phyloP scores from a whole-genome alignment of 805 yeast species.

The Starmera pachycereana region DNA sequence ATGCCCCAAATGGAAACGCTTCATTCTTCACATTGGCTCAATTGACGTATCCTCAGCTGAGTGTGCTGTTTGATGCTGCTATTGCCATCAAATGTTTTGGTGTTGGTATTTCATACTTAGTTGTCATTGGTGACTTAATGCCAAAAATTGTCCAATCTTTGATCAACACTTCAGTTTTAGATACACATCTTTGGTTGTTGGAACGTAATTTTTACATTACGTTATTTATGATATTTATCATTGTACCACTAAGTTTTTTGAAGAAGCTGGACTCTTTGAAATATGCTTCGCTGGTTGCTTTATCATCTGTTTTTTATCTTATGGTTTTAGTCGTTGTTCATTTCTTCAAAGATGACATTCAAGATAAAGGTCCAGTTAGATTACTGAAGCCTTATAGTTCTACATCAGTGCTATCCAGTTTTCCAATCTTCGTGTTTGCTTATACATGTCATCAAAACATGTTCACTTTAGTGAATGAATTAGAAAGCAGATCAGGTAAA shows the following conservation, averaged over 20 bases:
- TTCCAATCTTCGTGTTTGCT: conserved; percentile 91
- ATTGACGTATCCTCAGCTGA: conserved; percentile 48
- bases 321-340: conserved; percentile 67
- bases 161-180: conserved; percentile 9
- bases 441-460: conserved; percentile 95
- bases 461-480: conserved; percentile 82
- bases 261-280: conserved; percentile 73
- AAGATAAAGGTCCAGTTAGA: conserved; percentile 40
- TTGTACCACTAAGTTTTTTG: conserved; percentile 52
- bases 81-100: conserved; percentile 67
- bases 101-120: conserved; percentile 56
- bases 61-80: conserved; percentile 55
- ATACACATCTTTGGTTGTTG: conserved; percentile 15
- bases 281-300: conserved; percentile 76
- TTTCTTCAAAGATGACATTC: conserved; percentile 46
- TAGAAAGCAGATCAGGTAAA: conserved; percentile 41
- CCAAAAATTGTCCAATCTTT: conserved; percentile 42
- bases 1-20: conserved; percentile 42
- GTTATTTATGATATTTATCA: conserved; percentile 35
- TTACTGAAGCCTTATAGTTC: conserved; percentile 35
- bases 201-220: conserved; percentile 54
- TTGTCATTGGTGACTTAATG: conserved; percentile 61
- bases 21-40: conserved; percentile 58
- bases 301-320: conserved; percentile 71
- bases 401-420: conserved; percentile 48